Percentiles rank a stretch among this genome's conserved stretches.
phyloP scores from a whole-genome alignment of 2,329 filamentous ascomycete genomes.

The Dendrostoma leiphaemia region DNA sequence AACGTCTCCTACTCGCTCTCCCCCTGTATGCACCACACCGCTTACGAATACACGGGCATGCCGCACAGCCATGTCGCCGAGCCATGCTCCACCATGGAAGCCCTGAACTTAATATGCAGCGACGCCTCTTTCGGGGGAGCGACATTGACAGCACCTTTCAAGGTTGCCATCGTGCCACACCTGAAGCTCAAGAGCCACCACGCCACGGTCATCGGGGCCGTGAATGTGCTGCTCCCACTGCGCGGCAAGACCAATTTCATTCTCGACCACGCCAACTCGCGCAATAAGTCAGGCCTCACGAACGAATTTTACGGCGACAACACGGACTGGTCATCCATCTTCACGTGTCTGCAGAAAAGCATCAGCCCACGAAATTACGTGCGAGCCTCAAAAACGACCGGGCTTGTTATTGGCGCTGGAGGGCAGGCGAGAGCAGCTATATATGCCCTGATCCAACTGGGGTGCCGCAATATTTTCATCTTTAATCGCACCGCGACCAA shows the following conservation, averaged over 20 bases:
- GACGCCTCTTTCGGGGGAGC: conserved; percentile 64
- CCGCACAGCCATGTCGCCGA: conserved; percentile 62
- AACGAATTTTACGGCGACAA: conserved; percentile 61
- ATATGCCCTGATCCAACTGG: conserved; percentile 70
- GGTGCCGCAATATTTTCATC: conserved; percentile 70
- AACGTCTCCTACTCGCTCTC: conserved; percentile 69
- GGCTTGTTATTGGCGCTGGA: conserved; percentile 59
- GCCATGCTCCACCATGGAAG: conserved; percentile 59
- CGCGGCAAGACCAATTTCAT: conserved; percentile 49
- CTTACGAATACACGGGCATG: conserved; percentile 65
- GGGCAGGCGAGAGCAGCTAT: conserved; percentile 74
- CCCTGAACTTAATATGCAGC: conserved; percentile 57
- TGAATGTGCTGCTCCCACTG: conserved; percentile 69
- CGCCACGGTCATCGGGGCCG: conserved; percentile 68
- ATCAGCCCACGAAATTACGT: conserved; percentile 66
- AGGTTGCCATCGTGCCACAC: conserved; percentile 63
- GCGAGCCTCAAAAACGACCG: conserved; percentile 50
- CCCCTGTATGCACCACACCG: conserved; percentile 70
- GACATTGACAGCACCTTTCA: conserved; percentile 67
- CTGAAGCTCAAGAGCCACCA: conserved; percentile 66
- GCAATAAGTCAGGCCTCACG: conserved; percentile 60
- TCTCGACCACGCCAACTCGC: conserved; percentile 54
- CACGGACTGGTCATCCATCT: conserved; percentile 38
- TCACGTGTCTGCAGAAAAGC: conserved; percentile 62
- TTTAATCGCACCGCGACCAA: conserved; percentile 64